phyloP scores from a whole-genome alignment of 495 filamentous ascomycete genomes.

The Cercophora newfieldiana region DNA sequence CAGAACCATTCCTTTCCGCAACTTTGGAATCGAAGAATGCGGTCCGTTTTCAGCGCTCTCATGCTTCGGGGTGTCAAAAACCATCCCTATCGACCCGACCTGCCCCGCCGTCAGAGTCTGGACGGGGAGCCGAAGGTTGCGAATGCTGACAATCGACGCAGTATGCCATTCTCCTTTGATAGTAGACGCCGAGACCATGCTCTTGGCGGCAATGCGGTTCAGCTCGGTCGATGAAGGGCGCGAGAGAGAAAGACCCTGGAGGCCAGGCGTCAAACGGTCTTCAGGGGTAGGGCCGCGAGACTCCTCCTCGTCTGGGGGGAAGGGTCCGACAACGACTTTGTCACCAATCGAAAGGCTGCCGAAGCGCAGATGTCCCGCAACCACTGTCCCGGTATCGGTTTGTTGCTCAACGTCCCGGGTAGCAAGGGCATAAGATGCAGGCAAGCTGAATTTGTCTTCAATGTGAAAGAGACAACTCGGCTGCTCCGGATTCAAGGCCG shows the following conservation, averaged over 20 bases:
- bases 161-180: constrained; percentile 68
- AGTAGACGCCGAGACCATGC: constrained; percentile 44
- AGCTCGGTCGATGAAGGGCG: constrained; percentile 47
- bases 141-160: constrained; percentile 79
- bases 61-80: constrained; percentile 46
- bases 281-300: constrained; percentile 38
- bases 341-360: constrained; percentile 79
- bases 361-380: constrained; percentile 80
- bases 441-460: constrained; percentile 71
- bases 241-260: constrained; percentile 41
- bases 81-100: constrained; percentile 85
- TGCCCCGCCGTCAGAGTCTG: constrained; percentile 74
- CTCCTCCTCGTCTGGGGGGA: constrained; percentile 52
- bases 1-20: constrained; percentile 86
- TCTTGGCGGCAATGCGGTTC: constrained; percentile 40
- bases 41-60: constrained; percentile 13
- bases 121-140: constrained; percentile 84
- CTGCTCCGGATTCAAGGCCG: constrained; percentile 49
- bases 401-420: constrained; percentile 39
- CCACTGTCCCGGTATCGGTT: constrained; percentile 56
- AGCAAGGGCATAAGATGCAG: constrained; percentile 47
- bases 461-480: constrained; percentile 73
- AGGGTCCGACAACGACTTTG: constrained; percentile 76
- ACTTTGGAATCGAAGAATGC: constrained; percentile 40
- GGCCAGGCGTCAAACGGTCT: constrained; percentile 36